Evolutionary conservation across 441 rosid genomes (phyloP).

Genomic region (Sinapis alba): DNA sequence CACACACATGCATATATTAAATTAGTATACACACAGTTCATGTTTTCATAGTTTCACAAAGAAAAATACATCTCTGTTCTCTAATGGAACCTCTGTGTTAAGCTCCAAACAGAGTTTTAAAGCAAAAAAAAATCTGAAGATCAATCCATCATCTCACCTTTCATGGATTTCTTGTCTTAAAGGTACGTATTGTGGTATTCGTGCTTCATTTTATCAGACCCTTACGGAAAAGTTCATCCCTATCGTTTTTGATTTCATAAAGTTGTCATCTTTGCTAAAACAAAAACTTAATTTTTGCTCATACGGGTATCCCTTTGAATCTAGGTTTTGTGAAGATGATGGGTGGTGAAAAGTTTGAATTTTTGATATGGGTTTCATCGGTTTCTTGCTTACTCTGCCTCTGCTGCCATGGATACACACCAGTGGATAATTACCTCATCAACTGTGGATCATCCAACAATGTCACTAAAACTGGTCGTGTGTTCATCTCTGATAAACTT

Average conservation of each 20-base stretch:
- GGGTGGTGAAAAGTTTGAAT: constrained; percentile 35
- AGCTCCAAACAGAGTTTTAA: background rate
- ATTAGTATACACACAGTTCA: background rate
- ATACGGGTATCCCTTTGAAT: background rate
- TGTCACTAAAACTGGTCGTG: constrained; percentile 51
- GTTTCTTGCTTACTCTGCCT: constrained; percentile 46
- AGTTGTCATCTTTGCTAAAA: constrained; percentile 3
- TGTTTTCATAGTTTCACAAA: background rate
- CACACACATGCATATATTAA: background rate
- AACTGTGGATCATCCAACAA: constrained; percentile 73
- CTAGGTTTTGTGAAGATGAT: constrained; percentile 50
- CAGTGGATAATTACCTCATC: constrained; percentile 63
- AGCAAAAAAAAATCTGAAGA: background rate
- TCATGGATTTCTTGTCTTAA: background rate
- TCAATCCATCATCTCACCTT: background rate
- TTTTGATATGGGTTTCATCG: constrained; percentile 42
- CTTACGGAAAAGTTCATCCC: background rate
- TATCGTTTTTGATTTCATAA: background rate
- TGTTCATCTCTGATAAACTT: constrained; percentile 63
- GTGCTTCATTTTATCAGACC: background rate
- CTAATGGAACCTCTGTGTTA: background rate
- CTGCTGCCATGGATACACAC: constrained; percentile 55
- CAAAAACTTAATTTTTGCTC: background rate
- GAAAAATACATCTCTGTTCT: background rate
- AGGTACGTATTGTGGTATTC: constrained; percentile 1